Conservation (phyloP, 306 rosid genomes). For the Glycine latifolia region DNA sequence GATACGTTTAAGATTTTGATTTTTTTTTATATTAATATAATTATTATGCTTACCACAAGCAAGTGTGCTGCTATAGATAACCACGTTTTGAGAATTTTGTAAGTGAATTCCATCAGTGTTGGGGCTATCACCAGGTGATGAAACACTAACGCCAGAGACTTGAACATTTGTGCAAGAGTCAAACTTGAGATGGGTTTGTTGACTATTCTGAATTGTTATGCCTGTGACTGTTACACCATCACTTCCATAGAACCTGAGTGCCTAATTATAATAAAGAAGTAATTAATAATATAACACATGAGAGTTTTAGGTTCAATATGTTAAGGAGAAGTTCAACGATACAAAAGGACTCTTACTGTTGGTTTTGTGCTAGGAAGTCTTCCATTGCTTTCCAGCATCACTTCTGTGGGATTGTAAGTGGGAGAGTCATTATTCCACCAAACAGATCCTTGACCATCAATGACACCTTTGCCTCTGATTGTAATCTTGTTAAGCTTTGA, state of each 20-base stretch:
- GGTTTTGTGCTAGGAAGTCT: slow-evolving; percentile 67
- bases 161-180: slow-evolving; percentile 67
- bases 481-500: slow-evolving; percentile 59
- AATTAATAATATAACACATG: background rate
- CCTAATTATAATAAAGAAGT: slow-evolving; percentile 48
- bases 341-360: slow-evolving; percentile 51
- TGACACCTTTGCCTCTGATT: slow-evolving; percentile 71
- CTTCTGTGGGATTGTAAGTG: background rate
- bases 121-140: slow-evolving; percentile 79
- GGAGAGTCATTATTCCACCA: slow-evolving; percentile 65
- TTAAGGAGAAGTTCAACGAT: background rate
- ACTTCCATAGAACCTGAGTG: slow-evolving; percentile 79
- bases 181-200: slow-evolving; percentile 72
- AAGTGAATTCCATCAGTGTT: slow-evolving; percentile 90
- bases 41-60: slow-evolving; percentile 66
- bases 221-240: slow-evolving; percentile 64
- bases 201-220: slow-evolving; percentile 79
- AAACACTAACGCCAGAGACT: slow-evolving; percentile 54
- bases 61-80: slow-evolving; percentile 60
- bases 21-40: background rate
- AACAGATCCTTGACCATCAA: slow-evolving; percentile 85
- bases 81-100: slow-evolving; percentile 64
- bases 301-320: background rate
- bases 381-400: background rate
- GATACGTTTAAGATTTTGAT: background rate